These are phyloP conservation scores for Diversispora eburnea DNA, from an alignment of 192 early-diverging fungal species.

Conservation along the genomic window DNA sequence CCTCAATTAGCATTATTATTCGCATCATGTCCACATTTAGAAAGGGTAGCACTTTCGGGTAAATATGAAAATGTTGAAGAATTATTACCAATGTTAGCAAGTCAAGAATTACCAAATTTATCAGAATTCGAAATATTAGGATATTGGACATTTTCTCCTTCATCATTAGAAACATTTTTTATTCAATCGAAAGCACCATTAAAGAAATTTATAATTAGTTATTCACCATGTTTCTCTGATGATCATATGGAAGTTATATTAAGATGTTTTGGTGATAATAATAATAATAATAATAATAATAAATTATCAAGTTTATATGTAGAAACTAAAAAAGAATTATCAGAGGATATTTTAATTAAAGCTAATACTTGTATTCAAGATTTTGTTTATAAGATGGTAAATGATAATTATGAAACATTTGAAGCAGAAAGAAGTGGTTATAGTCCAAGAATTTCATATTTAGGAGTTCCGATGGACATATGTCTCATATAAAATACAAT, in stretches of 20 bases:
- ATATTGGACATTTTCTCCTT: background rate
- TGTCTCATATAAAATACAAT: too few relatives aligned
- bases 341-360: background rate
- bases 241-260: background rate
- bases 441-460: too few relatives aligned
- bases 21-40: background rate
- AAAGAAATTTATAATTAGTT: background rate
- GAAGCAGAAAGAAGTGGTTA: too few relatives aligned
- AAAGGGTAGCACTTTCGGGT: background rate
- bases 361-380: background rate
- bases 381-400: background rate
- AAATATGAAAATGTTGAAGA: background rate
- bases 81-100: background rate
- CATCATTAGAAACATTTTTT: background rate
- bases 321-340: background rate
- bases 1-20: background rate
- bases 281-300: too few relatives aligned
- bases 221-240: conserved; percentile 2
- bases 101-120: conserved; percentile 3
- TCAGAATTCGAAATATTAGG: background rate
- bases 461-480: too few relatives aligned
- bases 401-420: background rate
- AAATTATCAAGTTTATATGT: background rate
- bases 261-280: background rate
- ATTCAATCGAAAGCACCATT: background rate